Conservation (phyloP, 371 early-diverging fungal genomes). For the Circinella umbellata region DNA sequence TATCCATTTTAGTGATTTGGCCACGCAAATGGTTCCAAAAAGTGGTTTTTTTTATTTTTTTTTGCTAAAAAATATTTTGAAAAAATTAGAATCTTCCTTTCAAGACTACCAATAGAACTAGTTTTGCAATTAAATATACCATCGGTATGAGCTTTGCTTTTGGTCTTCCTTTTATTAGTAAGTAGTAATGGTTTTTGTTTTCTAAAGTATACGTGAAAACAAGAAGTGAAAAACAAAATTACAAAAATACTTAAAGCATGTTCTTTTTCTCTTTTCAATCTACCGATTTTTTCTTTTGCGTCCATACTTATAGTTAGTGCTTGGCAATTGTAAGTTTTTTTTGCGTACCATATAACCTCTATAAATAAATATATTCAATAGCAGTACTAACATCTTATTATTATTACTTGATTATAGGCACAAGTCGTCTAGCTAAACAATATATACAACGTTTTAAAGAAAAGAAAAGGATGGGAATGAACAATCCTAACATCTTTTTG, state of each 20-base stretch:
- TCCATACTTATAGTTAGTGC: not conserved
- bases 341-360: not conserved
- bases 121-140: slow-evolving; percentile 57
- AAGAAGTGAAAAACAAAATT: not conserved
- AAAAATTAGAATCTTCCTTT: slow-evolving; percentile 62
- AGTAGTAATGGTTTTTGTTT: slow-evolving; percentile 3
- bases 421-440: too few species aligned
- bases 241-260: too few species aligned
- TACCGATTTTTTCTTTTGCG: not conserved
- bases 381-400: too few species aligned
- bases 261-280: not conserved
- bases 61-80: too few species aligned
- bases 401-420: too few species aligned
- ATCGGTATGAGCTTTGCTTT: slow-evolving; percentile 61
- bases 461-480: too few species aligned
- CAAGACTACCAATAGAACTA: slow-evolving; percentile 64
- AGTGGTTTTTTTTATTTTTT: not conserved
- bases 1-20: not conserved
- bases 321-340: slow-evolving; percentile 1
- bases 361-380: too few species aligned
- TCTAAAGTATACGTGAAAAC: not conserved
- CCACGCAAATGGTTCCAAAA: not conserved
- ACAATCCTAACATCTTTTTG: too few species aligned
- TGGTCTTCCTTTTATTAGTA: slow-evolving; percentile 63
- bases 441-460: too few species aligned